These are phyloP conservation scores for Oryza glumipatula DNA, from an alignment of 176 grass and related monocot species.

Conservation along the genomic window DNA sequence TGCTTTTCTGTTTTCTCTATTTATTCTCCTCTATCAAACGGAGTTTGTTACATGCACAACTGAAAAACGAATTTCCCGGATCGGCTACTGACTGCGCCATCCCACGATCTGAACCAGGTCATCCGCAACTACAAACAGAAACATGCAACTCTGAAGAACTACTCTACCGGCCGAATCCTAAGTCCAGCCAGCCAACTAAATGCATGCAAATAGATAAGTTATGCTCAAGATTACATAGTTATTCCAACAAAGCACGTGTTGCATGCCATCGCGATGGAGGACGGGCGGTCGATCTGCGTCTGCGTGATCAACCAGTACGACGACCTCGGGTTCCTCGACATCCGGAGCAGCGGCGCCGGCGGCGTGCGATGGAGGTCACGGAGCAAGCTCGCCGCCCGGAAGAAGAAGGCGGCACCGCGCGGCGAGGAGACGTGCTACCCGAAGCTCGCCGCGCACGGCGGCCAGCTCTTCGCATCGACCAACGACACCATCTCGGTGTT, in stretches of 20 bases:
- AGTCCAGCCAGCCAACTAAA: no score
- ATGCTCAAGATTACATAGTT: no score
- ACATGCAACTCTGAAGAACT: no score
- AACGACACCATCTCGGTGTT: slow-evolving; percentile 77
- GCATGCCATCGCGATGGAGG: slow-evolving; percentile 64
- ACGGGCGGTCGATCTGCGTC: slow-evolving; percentile 48
- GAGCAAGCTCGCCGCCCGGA: slow-evolving; percentile 68
- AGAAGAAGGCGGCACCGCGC: slow-evolving; percentile 13
- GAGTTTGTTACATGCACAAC: no score
- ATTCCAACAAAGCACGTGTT: slow-evolving; percentile 41
- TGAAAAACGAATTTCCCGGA: no score
- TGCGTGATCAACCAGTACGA: slow-evolving; percentile 82
- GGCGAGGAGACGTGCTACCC: slow-evolving; percentile 83
- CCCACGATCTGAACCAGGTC: no score
- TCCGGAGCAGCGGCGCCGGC: slow-evolving; percentile 44
- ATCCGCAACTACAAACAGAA: no score
- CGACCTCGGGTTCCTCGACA: slow-evolving; percentile 84
- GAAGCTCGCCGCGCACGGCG: slow-evolving; percentile 75
- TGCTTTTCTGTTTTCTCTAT: no score
- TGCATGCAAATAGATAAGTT: no score
- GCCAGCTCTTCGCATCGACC: slow-evolving; percentile 81
- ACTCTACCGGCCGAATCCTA: no score
- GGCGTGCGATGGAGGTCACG: slow-evolving; percentile 77
- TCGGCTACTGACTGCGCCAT: no score
- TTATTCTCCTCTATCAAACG: no score